These are phyloP conservation scores for Tolypocladium ophioglossoides DNA, from an alignment of 2,329 filamentous ascomycete species.

Conservation along the genomic window DNA sequence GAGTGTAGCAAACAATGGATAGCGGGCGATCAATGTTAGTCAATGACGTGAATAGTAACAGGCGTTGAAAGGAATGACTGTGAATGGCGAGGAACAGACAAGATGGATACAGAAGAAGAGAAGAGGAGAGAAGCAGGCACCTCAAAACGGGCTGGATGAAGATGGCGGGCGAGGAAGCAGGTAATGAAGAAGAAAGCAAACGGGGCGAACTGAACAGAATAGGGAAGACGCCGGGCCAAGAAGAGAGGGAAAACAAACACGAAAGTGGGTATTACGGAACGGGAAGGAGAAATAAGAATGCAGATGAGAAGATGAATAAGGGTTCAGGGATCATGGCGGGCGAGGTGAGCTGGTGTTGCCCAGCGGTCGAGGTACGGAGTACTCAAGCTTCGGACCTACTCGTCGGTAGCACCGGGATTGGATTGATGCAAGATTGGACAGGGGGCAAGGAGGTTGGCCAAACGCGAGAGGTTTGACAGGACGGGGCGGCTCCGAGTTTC, in stretches of 20 bases:
- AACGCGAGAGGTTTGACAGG: background rate
- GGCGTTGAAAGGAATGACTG: background rate
- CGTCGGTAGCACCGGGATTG: too few relatives aligned
- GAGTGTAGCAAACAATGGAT: background rate
- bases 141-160: background rate
- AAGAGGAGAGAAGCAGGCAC: background rate
- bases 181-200: background rate
- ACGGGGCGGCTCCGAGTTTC: background rate
- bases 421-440: background rate
- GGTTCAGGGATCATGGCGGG: background rate
- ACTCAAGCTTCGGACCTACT: too few relatives aligned
- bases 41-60: background rate
- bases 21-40: background rate
- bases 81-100: background rate
- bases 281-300: background rate
- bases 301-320: background rate
- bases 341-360: background rate
- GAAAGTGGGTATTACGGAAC: background rate
- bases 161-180: background rate
- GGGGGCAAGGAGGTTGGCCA: background rate
- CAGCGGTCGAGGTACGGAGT: background rate
- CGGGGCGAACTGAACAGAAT: background rate
- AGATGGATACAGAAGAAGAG: background rate
- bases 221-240: too few relatives aligned
- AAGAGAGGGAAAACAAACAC: background rate